Evolutionary conservation across 169 alveolate genomes (phyloP), one percentile per base, ranked within the genome.

Genomic region (Eimeria acervulina): DNA sequence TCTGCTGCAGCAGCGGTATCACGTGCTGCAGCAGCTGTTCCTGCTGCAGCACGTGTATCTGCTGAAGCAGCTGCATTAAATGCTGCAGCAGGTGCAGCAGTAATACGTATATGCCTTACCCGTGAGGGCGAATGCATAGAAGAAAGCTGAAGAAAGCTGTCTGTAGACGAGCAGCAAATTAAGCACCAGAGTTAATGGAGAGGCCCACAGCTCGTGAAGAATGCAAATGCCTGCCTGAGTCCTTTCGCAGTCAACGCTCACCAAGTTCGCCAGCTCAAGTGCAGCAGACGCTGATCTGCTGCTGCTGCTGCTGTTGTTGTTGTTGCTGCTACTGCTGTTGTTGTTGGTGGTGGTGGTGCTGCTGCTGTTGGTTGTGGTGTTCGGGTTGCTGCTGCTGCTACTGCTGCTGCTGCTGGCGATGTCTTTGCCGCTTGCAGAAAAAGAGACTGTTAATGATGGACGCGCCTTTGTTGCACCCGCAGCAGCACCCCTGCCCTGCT

Each of bases 121-220:
- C 15, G 80, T 38, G 23, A 90, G 89, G 26, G 55, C 59, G 28
- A 90, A 44, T 10, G 87, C 95, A 52, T 61, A 63, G 28, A 90
- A 38, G 40, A 90, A 90, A 13, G 95, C 95, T 19, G 47, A 26
- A 23, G 91, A 88, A 17, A 90, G 51, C 68, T 92, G 96, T 38
- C 44, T 40, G 70, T 92, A 92, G 26, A 92, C 42, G 33, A 74
- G 91, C 13, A n/a, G 52, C 36, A 92, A 63, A 23, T 70, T 61
- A 26, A 76, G 36, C 52, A 31, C 59, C 38, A 92, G 66, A 17
- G 85, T 92, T 38, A 92, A 55, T 33, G 96, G 96, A 33, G 96
- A 52, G 13, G 96, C 96, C 96, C 96, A 92, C 36, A 52, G 44
- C 52, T 92, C 96, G 66, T 92, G 96, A 12, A 76, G 91, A 10